Evolutionary conservation across 2,329 filamentous ascomycete genomes (phyloP).

Genomic region (Penicillium frequentans): DNA sequence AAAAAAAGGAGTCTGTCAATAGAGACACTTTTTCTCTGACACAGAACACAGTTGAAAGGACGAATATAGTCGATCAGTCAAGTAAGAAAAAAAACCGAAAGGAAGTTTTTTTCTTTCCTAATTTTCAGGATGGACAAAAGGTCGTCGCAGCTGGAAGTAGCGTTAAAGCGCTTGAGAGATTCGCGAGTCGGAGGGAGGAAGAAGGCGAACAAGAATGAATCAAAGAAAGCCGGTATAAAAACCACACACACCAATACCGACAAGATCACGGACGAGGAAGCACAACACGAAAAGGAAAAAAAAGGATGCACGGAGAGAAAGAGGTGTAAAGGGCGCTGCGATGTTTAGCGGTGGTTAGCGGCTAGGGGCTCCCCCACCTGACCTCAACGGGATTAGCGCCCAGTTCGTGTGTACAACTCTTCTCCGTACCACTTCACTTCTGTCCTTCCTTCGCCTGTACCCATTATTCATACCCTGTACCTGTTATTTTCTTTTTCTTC

Average conservation of each 20-base stretch:
- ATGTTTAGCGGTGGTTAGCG: conserved; percentile 12
- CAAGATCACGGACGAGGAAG: conserved; percentile 17
- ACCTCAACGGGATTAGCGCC: conserved; percentile 21
- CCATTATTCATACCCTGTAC: not conserved
- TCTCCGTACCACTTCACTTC: conserved; percentile 7
- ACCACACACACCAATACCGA: conserved; percentile 14
- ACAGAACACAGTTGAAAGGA: not conserved
- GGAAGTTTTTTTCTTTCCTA: not conserved
- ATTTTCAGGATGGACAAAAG: conserved; percentile 1
- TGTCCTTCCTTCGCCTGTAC: not conserved
- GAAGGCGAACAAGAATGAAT: conserved; percentile 14
- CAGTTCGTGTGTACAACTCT: conserved; percentile 19
- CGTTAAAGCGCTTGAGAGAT: conserved; percentile 19
- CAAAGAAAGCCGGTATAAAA: conserved; percentile 14
- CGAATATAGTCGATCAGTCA: not conserved
- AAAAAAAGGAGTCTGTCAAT: not conserved
- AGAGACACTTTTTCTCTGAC: not conserved
- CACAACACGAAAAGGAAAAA: conserved; percentile 30
- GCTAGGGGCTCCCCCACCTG: conserved; percentile 21
- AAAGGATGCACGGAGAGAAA: conserved; percentile 17
- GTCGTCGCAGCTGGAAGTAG: conserved; percentile 8
- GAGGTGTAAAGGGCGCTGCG: conserved; percentile 13
- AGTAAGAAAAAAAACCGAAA: not conserved
- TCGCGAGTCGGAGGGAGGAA: conserved; percentile 14
- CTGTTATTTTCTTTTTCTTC: not conserved